Conservation (phyloP, 192 early-diverging fungal genomes). For the Dissophora ornata region DNA sequence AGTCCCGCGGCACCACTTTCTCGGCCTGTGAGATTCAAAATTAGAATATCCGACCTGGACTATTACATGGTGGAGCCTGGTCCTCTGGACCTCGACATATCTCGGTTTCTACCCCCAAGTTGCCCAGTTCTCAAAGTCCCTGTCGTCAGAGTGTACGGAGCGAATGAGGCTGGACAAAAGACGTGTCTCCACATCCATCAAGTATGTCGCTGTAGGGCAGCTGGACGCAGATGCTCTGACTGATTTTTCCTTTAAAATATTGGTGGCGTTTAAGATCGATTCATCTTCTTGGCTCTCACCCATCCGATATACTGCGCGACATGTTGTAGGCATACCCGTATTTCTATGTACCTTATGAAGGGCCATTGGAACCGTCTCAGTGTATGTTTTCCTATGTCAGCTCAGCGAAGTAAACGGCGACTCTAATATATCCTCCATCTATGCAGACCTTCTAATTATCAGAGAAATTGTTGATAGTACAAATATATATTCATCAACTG, state of each 20-base stretch:
- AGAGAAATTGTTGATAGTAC: conserved; percentile 31
- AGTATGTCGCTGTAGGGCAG: conserved; percentile 56
- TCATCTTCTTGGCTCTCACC: too few species aligned
- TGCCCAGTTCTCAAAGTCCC: conserved; percentile 67
- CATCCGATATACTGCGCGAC: not conserved
- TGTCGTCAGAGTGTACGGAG: conserved; percentile 87
- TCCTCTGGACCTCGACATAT: conserved; percentile 45
- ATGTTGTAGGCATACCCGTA: conserved; percentile 76
- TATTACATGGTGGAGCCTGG: conserved; percentile 64
- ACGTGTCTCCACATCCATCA: conserved; percentile 88
- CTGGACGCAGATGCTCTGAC: too few species aligned
- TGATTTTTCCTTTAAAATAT: too few species aligned
- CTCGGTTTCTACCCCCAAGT: conserved; percentile 53
- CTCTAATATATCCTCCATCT: too few species aligned
- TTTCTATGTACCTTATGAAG: conserved; percentile 80
- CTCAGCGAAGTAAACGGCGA: too few species aligned
- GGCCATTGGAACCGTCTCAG: conserved; percentile 40
- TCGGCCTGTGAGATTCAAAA: conserved; percentile 32
- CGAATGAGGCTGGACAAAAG: conserved; percentile 75
- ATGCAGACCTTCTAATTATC: too few species aligned
- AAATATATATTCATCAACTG: conserved; percentile 64
- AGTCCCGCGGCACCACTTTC: not conserved
- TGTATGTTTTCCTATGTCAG: conserved; percentile 16
- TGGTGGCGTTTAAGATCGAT: conserved; percentile 18
- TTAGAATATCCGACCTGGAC: conserved; percentile 76